Evolutionary conservation across 768 basidiomycete genomes (phyloP).

Genomic region (Saitozyma sp.): DNA sequence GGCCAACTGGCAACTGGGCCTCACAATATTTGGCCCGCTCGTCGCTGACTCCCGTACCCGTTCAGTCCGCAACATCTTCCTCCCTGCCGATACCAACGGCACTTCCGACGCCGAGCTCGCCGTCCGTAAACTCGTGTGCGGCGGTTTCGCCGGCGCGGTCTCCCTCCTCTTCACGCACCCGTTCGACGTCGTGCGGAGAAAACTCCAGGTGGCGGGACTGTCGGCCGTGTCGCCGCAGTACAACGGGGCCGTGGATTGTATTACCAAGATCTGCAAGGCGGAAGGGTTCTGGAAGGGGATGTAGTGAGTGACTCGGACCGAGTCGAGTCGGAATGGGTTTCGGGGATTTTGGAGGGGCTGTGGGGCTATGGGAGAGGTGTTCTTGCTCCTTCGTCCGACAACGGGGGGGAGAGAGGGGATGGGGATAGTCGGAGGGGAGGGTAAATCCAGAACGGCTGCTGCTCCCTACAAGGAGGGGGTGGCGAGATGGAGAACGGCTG

Average conservation of each 20-base stretch:
- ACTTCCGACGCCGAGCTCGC: constrained; percentile 27
- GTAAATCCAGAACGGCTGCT: no score
- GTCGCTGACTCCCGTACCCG: neutral
- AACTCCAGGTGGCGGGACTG: constrained; percentile 69
- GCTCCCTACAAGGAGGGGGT: no score
- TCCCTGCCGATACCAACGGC: constrained; percentile 17
- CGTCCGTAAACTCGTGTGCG: constrained; percentile 68
- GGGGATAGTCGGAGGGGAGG: no score
- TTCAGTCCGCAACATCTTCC: constrained; percentile 32
- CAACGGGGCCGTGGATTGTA: constrained; percentile 75
- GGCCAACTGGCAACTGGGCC: no score
- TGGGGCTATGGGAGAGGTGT: neutral
- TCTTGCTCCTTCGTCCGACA: neutral
- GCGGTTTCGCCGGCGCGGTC: constrained; percentile 81
- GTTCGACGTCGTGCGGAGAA: constrained; percentile 87
- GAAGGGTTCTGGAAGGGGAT: constrained; percentile 63
- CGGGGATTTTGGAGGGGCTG: neutral
- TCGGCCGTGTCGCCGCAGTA: constrained; percentile 63
- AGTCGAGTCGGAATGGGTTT: neutral
- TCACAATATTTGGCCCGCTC: neutral
- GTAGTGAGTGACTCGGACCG: constrained; percentile 38
- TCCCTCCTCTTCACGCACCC: constrained; percentile 95
- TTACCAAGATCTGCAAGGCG: constrained; percentile 64
- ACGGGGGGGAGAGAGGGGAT: neutral
- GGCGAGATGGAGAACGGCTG: no score